Evolutionary conservation across 2,329 filamentous ascomycete genomes (phyloP), one percentile per base, ranked within the genome.

Genomic region (Aureobasidium sp.): DNA sequence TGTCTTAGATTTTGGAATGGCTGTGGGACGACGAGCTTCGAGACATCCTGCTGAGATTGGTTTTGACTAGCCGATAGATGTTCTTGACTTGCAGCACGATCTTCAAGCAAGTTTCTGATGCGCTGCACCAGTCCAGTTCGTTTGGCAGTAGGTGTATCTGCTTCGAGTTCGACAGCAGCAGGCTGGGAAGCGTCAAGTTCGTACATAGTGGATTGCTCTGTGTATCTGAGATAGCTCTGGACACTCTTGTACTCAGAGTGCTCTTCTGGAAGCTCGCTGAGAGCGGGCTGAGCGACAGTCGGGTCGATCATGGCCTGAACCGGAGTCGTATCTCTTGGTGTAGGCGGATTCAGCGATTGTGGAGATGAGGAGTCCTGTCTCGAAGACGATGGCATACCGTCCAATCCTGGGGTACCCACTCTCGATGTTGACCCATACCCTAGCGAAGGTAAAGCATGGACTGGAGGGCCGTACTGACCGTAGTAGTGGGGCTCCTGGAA

Each of bases 81-180:
- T 29, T 58, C 47, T 24, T 56, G 27, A 52, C 33, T 40, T 58
- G 59, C 52, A n/a, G 70, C 71, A 53, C 70, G 69, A 12, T 71
- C 76, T 67, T 78, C 76, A 12, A 78, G 68, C 63, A 77, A 74
- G 6, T 72, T 74, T 62, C 73, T 76, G 64, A 76, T 74, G n/a
- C 70, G 73, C 61, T 74, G 71, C 12, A 77, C 73, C 48, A 76
- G 75, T 3, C 76, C 74, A 14, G 47, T 50, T 5, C 53, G 61
- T 29, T 14, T 49, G 1, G 39, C 31, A 8, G 53, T 45, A 15
- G 61, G 53, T 9, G 52, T 56, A 14, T 29, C 17, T n/a, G 60
- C 42, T 37, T 53, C 60, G 22, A 61, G 60, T 24, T 61, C 60
- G 19, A 40, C 14, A 8, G 50, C 60, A 31, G 60, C 60, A 33